Base-by-base conservation (phyloP, 192 early-diverging fungal species). In the Ambispora gerdemannii region DNA sequence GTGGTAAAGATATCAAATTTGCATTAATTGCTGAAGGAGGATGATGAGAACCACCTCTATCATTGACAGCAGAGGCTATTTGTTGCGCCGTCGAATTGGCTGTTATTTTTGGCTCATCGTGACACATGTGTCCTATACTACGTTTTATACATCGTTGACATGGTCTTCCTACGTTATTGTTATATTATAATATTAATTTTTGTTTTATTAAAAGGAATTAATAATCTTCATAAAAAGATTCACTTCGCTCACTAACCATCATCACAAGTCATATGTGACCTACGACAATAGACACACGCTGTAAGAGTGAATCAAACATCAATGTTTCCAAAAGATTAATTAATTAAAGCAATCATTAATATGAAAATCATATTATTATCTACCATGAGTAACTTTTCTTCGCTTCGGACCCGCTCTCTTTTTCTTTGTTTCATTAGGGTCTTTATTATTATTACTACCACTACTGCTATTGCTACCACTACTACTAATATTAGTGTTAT, bases 251-350 rank as follows among this genome's bases (percentile, higher is more conserved):
- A n/a, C n/a, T n/a, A n/a, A 88, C 86, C 83, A 75, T 90, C 86
- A 72, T 92, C 93, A 77, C 95, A 98, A 31, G 94, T 95, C 96
- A 98, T 98, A 76, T 98, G 96, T 38, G 90, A 92, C 75, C 95
- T 81, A 76, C 94, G 84, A 81, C 96, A 98, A 74, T 93, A 96
- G 22, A 96, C 90, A 73, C 96, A 98, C 17, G 95, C 95, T 89
- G 82, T 55, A 64, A 47, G 2, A 31, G 28, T n/a, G 28, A 13
- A 36, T 27, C 25, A 38, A 25, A 50, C 25, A 10, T 22, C 31
- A 34, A 55, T 0, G 24, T 59, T 28, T 34, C 17, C 3, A 35
- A 47, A 49, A 22, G 38, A 35, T 25, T 27, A 35, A 10, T 13
- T 31, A 31, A 71, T 17, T 31, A 30, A 27, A 19, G 13, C 20